Evolutionary conservation across 768 basidiomycete species (phyloP).

Genomic region (Boletus tylopilopsis): DNA sequence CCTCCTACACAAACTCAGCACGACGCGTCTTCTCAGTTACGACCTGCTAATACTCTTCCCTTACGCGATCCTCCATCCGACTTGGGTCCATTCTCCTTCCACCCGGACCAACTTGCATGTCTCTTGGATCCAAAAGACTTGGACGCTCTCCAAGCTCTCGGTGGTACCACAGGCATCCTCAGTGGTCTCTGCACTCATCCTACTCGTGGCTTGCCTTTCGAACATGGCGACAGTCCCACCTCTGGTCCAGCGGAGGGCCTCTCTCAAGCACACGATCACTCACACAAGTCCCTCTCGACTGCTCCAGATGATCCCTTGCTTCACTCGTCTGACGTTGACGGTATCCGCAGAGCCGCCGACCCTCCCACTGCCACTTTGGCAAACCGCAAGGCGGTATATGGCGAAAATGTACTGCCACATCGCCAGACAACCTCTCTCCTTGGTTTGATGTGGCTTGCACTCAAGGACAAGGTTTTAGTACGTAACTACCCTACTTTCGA

Average conservation of each 20-base stretch:
- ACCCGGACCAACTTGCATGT: constrained; percentile 73
- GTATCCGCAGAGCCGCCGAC: constrained; percentile 1
- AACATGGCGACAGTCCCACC: constrained; percentile 9
- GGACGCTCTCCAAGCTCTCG: constrained; percentile 59
- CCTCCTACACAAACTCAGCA: constrained; percentile 20
- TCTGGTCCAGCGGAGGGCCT: constrained; percentile 30
- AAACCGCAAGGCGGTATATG: constrained; percentile 66
- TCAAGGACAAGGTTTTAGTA: constrained; percentile 89
- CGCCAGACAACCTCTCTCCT: constrained; percentile 69
- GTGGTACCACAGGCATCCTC: constrained; percentile 66
- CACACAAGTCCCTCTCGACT: not conserved
- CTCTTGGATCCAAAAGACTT: constrained; percentile 89
- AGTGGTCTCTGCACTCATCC: constrained; percentile 69
- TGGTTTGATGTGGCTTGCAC: constrained; percentile 77
- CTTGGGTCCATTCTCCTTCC: constrained; percentile 68
- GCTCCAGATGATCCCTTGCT: constrained; percentile 7
- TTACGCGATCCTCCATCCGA: constrained; percentile 44
- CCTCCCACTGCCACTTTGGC: constrained; percentile 44
- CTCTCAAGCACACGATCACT: constrained; percentile 31
- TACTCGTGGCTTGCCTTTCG: constrained; percentile 40
- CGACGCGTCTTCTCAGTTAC: constrained; percentile 22
- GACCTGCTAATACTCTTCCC: constrained; percentile 14
- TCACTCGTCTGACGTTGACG: constrained; percentile 1
- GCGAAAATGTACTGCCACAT: constrained; percentile 68
- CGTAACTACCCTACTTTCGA: constrained; percentile 24